Base-by-base conservation (phyloP, 306 rosid species). In the Neltuma alba region DNA sequence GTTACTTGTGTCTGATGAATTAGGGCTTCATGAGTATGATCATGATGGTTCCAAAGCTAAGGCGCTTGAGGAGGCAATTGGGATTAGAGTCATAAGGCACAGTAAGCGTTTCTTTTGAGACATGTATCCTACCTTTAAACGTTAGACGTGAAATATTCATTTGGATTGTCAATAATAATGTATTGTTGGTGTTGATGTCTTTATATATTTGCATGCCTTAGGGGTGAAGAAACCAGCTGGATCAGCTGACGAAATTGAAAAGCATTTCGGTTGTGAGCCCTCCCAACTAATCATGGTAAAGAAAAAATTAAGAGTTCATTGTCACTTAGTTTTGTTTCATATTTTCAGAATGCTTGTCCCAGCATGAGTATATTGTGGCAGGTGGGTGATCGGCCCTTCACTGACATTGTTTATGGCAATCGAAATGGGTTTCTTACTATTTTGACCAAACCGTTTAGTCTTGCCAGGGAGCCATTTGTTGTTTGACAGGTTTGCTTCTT, bases 331-430 rank as follows among this genome's bases (percentile, higher is more conserved):
- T 36, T 73, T 75, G 27, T 77, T 69, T 27, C 67, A 9, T n/a
- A 15, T 78, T 67, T 71, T 82, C 55, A 60, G 40, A 55, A 34
- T 54, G 85, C 25, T 40, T 71, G 72, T 78, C 68, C 69, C 47
- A 70, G 71, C 41, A 34, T 68, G 11, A 20, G 58, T 67, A 44
- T 61, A 79, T n/a, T 52, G 61, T 86, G 77, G 73, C 86, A 95
- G 99, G 99, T 95, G 21, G 99, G 99, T 66, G 99, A 95, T 81
- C 91, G 99, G 18, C 98, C 98, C n/a, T 89, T 93, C 70, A 95
- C 98, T 15, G 99, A 95, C 86, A 77, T 91, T 57, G 97, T 95
- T 71, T 95, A 85, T 28, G 99, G 99, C 57, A 93, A 95, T 80
- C 92, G 90, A 13, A 90, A 90, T 87, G 96, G 93, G 38, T 93